Base-by-base conservation (phyloP, 2,329 filamentous ascomycete species). In the Ophioceras dolichostomum region DNA sequence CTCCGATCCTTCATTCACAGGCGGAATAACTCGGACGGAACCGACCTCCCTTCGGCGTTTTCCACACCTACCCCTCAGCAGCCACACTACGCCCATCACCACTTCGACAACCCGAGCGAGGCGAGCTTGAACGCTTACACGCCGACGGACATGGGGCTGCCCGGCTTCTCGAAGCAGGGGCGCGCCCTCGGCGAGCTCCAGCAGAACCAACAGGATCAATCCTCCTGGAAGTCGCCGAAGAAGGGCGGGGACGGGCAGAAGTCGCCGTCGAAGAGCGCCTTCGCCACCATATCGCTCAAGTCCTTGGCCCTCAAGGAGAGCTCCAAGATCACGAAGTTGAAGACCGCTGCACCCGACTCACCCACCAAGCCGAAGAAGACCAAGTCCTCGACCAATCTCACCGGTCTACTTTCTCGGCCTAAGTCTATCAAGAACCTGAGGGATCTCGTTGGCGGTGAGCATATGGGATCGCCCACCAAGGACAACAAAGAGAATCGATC, bases 401-500 rank as follows among this genome's bases (percentile, higher is more conserved):
- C 76, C 1, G 76, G 71, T 4, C 70, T 95, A 38, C 70, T 94
- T 36, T 77, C 76, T 39, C 79, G 81, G 39, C 76, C 78, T 41
- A 86, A 81, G 54, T 86, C 84, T 9, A 68, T 78, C 37, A 84
- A 79, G 50, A 79, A 75, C 45, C 59, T 81, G 18, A 71, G 74
- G 43, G 68, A 67, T 40, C 50, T 65, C 33, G 40, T 35, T 5
- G 31, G 20, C 4, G 48, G 48, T 10, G 45, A 49, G 9, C 43
- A 44, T n/a, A 38, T 34, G 26, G 28, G 21, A 9, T 65, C 62
- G 28, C 56, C 60, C 29, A 58, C 57, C 20, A 79, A 73, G 49
- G 79, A 89, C 55, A n/a, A n/a, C n/a, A 94, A 94, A 59, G 87
- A 94, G 58, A 94, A 94, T 54, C 71, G 69, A 38, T 79, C 73